Evolutionary conservation across 345 rosid species (phyloP), one percentile per base, ranked within the genome.

Genomic region (Conringia planisiliqua): DNA sequence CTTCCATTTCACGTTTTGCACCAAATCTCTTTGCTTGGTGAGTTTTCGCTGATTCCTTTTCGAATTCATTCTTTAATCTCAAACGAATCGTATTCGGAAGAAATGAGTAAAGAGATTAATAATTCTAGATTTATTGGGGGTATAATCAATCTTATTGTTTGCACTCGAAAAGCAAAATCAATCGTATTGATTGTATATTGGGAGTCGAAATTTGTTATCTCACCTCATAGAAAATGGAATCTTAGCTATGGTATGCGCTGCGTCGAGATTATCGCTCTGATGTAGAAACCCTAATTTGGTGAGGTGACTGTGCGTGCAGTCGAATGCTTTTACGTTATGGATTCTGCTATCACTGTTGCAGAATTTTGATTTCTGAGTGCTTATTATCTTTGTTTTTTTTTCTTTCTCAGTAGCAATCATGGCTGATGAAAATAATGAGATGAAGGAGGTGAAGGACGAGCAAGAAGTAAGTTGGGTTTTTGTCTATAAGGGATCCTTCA

Each of bases 381-480:
- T 51, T 40, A 1, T 60, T 18, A n/a, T 38, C 62, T 46, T 44
- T 47, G 2, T 16, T 36, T 39, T 52, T 54, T 9, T 16, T 1
- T 48, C n/a, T n/a, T n/a, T 61, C 50, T 5, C 33, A 57, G 68
- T 40, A 60, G 74, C 51, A 66, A 72, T 43, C 81, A 78, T 78
- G 81, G 81, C 77, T 50, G 81, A 78, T 38, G 73, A 78, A 52
- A 59, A 32, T 58, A 66, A 32, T 18, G 77, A 72, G 51, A 42
- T 72, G 11, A 78, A 60, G 70, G 81, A 71, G 30, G 56, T 77
- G 4, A 77, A 66, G 73, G 81, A 77, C 27, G 81, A 71, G 76
- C 80, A 64, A 44, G 80, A 77, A 30, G 80, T 77, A 58, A 54
- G 76, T 16, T 64, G 13, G 29, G 3, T 4, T 55, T 58, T 17